phyloP scores from a whole-genome alignment of 2,329 filamentous ascomycete genomes.

The Trichoderma asperellum region DNA sequence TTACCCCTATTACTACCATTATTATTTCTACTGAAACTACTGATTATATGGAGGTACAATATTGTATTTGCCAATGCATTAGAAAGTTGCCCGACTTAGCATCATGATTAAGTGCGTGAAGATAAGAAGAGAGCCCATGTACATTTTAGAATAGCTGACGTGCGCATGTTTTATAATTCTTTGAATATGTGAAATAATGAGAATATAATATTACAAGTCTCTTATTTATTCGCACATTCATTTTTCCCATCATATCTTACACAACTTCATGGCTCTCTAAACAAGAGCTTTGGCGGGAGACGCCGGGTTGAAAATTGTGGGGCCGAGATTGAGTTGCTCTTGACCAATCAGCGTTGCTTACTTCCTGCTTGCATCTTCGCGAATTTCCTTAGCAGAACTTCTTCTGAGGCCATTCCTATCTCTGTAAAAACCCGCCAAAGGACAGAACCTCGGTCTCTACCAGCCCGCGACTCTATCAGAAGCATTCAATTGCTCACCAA shows the following conservation, averaged over 20 bases:
- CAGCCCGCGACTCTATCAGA: slow-evolving; percentile 33
- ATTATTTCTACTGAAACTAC: too few relatives aligned
- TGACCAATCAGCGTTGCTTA: slow-evolving; percentile 41
- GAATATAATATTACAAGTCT: not conserved
- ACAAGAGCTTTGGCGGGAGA: slow-evolving; percentile 9
- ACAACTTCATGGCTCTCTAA: not conserved
- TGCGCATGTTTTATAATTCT: not conserved
- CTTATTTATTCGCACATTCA: not conserved
- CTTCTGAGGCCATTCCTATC: slow-evolving; percentile 37
- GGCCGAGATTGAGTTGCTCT: slow-evolving; percentile 29
- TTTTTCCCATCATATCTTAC: not conserved
- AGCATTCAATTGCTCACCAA: slow-evolving; percentile 40
- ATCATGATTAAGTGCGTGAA: too few relatives aligned
- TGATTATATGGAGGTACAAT: too few relatives aligned
- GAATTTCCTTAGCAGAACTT: slow-evolving; percentile 43
- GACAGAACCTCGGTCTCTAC: slow-evolving; percentile 37
- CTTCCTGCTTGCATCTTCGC: slow-evolving; percentile 41
- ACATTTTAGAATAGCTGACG: too few relatives aligned
- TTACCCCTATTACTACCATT: too few relatives aligned
- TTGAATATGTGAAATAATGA: not conserved
- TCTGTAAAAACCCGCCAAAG: slow-evolving; percentile 37
- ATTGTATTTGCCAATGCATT: too few relatives aligned
- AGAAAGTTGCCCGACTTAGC: too few relatives aligned
- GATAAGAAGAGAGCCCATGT: too few relatives aligned
- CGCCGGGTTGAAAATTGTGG: slow-evolving; percentile 32